phyloP scores from a whole-genome alignment of 176 grass and related monocot species.

The Elaeis guineensis region DNA sequence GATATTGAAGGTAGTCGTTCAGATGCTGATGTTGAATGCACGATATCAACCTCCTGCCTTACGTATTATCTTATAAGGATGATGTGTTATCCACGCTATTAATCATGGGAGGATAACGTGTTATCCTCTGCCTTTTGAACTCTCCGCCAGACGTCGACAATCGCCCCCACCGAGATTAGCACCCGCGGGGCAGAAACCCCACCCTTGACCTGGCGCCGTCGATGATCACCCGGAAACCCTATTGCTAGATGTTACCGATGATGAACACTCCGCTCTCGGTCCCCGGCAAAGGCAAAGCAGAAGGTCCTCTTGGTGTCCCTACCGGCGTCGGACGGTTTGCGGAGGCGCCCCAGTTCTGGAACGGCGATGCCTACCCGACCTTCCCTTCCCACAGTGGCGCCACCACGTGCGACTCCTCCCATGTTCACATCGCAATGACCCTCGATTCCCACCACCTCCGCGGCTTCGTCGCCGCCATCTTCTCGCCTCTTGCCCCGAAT shows the following conservation, averaged over 20 bases:
- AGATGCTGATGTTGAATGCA: too few species aligned
- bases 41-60: too few species aligned
- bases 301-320: slow-evolving; percentile 2
- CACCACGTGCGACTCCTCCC: slow-evolving; percentile 55
- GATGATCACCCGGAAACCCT: slow-evolving; percentile 57
- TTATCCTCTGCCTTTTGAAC: too few species aligned
- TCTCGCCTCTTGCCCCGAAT: slow-evolving; percentile 73
- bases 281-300: slow-evolving; percentile 46
- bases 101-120: too few species aligned
- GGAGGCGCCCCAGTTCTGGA: slow-evolving; percentile 81
- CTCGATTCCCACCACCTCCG: slow-evolving; percentile 96
- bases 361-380: slow-evolving; percentile 47
- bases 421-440: slow-evolving; percentile 92
- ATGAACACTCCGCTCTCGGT: slow-evolving; percentile 39
- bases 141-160: too few species aligned
- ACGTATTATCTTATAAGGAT: too few species aligned
- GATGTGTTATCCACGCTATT: too few species aligned
- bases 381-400: background rate
- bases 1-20: too few species aligned
- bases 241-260: slow-evolving; percentile 82
- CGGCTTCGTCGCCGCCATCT: slow-evolving; percentile 79
- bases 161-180: background rate
- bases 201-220: slow-evolving; percentile 42
- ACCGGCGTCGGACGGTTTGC: slow-evolving; percentile 30
- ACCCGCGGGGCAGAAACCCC: slow-evolving; percentile 42